Evolutionary conservation across 345 rosid species (phyloP).

Genomic region (Citrus reticulata): DNA sequence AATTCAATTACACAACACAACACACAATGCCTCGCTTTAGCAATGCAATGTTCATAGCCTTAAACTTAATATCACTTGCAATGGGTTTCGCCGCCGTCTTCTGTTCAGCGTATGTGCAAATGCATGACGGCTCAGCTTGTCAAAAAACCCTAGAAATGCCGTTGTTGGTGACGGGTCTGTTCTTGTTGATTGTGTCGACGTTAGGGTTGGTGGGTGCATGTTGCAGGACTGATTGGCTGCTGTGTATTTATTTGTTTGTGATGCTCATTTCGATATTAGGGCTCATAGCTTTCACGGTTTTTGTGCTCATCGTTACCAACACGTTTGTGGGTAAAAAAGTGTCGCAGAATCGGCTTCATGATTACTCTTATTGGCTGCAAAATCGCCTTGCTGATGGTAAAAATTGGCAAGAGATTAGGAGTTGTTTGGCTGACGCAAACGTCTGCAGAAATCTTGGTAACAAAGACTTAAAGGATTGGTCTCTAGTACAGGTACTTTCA

Average conservation of each 20-base stretch:
- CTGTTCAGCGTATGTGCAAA: neutral
- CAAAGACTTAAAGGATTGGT: neutral
- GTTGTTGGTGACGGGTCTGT: slow-evolving; percentile 18
- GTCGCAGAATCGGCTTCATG: slow-evolving; percentile 24
- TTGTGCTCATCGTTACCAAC: slow-evolving; percentile 24
- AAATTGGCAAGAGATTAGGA: slow-evolving; percentile 25
- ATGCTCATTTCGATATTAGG: slow-evolving; percentile 21
- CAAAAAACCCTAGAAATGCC: slow-evolving; percentile 25
- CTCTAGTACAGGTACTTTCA: neutral
- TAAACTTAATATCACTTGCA: slow-evolving; percentile 13
- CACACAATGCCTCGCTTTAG: neutral
- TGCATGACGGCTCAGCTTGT: slow-evolving; percentile 20
- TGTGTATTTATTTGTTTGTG: slow-evolving; percentile 18
- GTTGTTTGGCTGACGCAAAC: slow-evolving; percentile 25
- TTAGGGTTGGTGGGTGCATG: slow-evolving; percentile 31
- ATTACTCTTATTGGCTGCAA: slow-evolving; percentile 24
- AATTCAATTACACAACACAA: neutral
- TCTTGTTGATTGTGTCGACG: slow-evolving; percentile 15
- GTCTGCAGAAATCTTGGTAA: slow-evolving; percentile 16
- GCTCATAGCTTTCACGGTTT: slow-evolving; percentile 11
- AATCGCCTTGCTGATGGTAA: slow-evolving; percentile 13
- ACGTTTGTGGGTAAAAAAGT: slow-evolving; percentile 13
- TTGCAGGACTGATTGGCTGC: slow-evolving; percentile 12
- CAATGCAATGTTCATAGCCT: neutral
- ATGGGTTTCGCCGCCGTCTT: slow-evolving; percentile 16